Conservation (phyloP, 2,329 filamentous ascomycete species). For the Botryotinia globosa region DNA sequence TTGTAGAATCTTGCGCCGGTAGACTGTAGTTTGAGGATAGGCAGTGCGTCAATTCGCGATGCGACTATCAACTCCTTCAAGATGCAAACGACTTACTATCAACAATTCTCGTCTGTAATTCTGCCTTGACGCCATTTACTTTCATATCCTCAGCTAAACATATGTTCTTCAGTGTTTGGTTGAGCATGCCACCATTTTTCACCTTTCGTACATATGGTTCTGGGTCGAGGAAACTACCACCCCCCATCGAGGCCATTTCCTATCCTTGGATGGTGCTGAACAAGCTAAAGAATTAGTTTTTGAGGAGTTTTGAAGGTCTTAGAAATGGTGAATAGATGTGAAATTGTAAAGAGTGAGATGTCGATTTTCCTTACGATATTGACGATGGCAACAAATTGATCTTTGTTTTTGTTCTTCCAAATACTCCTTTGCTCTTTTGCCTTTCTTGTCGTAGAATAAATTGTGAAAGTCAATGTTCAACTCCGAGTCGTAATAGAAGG, state of each 20-base stretch:
- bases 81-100: slow-evolving; percentile 56
- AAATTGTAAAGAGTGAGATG: neutral
- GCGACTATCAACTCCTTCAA: neutral
- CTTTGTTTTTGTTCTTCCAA: neutral
- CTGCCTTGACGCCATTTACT: slow-evolving; percentile 80
- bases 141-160: slow-evolving; percentile 71
- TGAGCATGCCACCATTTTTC: slow-evolving; percentile 33
- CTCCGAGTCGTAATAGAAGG: neutral
- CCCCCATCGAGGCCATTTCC: slow-evolving; percentile 39
- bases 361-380: neutral
- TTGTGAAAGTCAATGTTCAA: slow-evolving; percentile 1
- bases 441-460: neutral
- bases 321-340: neutral
- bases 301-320: neutral
- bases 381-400: neutral
- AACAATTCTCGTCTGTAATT: slow-evolving; percentile 75
- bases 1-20: neutral
- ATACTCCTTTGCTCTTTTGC: neutral
- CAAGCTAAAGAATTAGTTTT: slow-evolving; percentile 12
- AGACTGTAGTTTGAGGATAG: neutral
- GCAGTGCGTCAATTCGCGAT: neutral
- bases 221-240: slow-evolving; percentile 32
- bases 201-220: slow-evolving; percentile 34
- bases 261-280: slow-evolving; percentile 8
- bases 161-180: slow-evolving; percentile 43